Conservation (phyloP, 306 rosid species). For the Macrotyloma uniflorum region DNA sequence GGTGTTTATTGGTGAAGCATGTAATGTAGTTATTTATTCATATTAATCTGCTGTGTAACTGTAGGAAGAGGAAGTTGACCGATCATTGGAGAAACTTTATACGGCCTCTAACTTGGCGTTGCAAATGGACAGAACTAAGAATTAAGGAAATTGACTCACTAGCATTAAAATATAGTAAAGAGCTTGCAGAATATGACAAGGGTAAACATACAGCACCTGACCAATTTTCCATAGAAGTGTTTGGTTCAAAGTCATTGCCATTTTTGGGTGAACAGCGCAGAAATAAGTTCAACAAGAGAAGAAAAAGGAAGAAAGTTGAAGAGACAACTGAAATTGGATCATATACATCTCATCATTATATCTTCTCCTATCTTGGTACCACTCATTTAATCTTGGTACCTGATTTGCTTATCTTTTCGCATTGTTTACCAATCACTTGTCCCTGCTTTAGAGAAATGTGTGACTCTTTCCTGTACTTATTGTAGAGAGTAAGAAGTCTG, state of each 20-base stretch:
- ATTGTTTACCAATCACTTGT: conserved; percentile 15
- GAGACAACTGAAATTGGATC: conserved; percentile 65
- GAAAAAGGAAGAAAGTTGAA: conserved; percentile 80
- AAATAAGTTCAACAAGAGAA: conserved; percentile 61
- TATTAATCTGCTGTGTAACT: conserved; percentile 36
- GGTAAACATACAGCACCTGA: conserved; percentile 49
- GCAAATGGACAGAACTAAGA: conserved; percentile 87
- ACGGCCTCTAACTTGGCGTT: conserved; percentile 88
- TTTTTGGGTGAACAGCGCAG: conserved; percentile 47
- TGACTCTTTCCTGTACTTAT: conserved; percentile 37
- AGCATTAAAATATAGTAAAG: conserved; percentile 58
- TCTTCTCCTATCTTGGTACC: conserved; percentile 83
- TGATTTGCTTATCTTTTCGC: conserved; percentile 34
- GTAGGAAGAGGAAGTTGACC: conserved; percentile 82
- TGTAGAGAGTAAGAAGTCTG: conserved; percentile 75
- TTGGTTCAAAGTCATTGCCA: conserved; percentile 73
- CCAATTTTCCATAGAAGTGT: conserved; percentile 48
- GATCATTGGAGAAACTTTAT: conserved; percentile 85
- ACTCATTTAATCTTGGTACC: conserved; percentile 34
- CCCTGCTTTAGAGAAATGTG: conserved; percentile 20
- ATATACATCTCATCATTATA: conserved; percentile 70
- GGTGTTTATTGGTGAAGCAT: conserved; percentile 17
- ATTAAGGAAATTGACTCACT: conserved; percentile 73
- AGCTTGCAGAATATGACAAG: conserved; percentile 61
- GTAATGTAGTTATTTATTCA: background rate